These are phyloP conservation scores for Picea glauca DNA, from an alignment of 75 land plant genomes.

Conservation along the genomic window DNA sequence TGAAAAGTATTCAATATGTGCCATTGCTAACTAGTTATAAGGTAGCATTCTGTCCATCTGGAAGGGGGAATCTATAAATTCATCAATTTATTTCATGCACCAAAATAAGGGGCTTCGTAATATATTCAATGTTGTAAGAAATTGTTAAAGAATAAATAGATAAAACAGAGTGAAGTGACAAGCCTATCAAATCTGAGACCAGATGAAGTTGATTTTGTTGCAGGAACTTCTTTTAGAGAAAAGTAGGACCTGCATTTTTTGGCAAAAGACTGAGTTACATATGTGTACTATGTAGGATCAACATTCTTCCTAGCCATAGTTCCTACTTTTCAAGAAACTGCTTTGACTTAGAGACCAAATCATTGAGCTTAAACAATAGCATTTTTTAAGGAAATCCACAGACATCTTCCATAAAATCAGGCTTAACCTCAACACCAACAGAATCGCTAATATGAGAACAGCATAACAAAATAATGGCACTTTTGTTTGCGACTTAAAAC, in stretches of 20 bases:
- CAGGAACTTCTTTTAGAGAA: background rate
- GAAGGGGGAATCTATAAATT: no score
- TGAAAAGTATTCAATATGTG: no score
- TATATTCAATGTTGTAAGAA: background rate
- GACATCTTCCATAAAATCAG: background rate
- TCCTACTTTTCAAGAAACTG: background rate
- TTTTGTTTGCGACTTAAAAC: background rate
- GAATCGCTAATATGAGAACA: background rate
- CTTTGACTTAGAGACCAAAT: background rate
- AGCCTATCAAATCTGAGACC: background rate
- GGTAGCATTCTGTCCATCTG: no score
- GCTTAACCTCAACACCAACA: background rate
- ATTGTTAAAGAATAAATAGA: background rate
- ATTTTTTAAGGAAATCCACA: background rate
- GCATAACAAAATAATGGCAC: background rate
- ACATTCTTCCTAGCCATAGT: background rate
- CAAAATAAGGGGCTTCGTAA: background rate
- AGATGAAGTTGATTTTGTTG: background rate
- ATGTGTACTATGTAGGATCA: no score
- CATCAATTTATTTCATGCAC: background rate
- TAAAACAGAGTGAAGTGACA: background rate
- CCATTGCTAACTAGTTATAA: no score
- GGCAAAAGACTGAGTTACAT: background rate
- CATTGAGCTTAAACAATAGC: background rate
- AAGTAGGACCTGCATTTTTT: background rate